phyloP scores from a whole-genome alignment of 331 rosid genomes.

The Dryas integrifolia region DNA sequence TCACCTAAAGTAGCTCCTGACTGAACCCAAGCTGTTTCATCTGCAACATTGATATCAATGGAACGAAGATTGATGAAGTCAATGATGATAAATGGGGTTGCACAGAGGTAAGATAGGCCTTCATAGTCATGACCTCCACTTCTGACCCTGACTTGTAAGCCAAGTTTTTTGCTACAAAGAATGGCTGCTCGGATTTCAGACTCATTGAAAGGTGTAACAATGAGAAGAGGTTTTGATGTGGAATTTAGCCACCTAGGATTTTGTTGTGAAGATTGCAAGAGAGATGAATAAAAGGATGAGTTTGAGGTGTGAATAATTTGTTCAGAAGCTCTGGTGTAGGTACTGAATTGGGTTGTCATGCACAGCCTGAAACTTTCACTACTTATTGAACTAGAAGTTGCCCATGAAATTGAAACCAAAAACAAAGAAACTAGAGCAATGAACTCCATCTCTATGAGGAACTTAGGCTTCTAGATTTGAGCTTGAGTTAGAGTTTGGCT shows the following conservation, averaged over 20 bases:
- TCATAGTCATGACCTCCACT: conserved; percentile 66
- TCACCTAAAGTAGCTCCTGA: conserved; percentile 52
- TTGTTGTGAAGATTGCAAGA: conserved; percentile 31
- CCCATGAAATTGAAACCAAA: conserved; percentile 7
- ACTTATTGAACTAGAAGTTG: conserved; percentile 3
- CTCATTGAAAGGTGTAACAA: conserved; percentile 26
- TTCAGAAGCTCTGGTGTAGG: conserved; percentile 1
- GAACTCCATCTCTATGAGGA: conserved; percentile 7
- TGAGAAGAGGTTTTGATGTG: conserved; percentile 28
- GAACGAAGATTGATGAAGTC: conserved; percentile 39
- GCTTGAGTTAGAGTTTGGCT: not conserved
- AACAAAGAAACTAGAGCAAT: conserved; percentile 5
- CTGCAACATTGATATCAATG: conserved; percentile 25
- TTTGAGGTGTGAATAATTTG: conserved; percentile 17
- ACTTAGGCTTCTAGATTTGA: not conserved
- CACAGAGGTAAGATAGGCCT: conserved; percentile 48
- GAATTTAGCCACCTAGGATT: conserved; percentile 34
- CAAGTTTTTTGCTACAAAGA: conserved; percentile 24
- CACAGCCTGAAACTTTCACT: conserved; percentile 15
- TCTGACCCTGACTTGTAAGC: conserved; percentile 43
- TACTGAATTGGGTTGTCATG: conserved; percentile 6
- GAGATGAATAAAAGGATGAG: not conserved
- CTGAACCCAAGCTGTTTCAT: conserved; percentile 47
- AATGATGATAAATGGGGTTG: conserved; percentile 40
- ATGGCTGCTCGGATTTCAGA: conserved; percentile 30